phyloP scores from a whole-genome alignment of 2,329 filamentous ascomycete genomes.

The Aschersonia sp. region DNA sequence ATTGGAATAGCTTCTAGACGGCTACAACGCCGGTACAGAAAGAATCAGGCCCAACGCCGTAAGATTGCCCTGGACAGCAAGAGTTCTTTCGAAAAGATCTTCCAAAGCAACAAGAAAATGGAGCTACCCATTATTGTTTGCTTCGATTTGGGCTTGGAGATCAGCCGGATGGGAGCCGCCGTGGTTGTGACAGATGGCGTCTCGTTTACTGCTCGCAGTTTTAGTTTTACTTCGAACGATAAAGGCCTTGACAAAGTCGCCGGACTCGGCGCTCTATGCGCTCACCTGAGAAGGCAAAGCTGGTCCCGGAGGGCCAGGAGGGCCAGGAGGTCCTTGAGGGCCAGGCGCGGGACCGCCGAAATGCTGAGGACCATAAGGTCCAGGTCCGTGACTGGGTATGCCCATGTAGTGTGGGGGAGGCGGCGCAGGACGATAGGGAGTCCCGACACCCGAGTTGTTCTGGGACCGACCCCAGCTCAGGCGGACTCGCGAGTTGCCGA shows the following conservation, averaged over 20 bases:
- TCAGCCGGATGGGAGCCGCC: background rate
- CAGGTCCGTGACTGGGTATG: constrained; percentile 28
- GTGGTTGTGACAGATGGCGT: background rate
- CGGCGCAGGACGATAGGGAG: constrained; percentile 89
- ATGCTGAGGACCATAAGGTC: constrained; percentile 25
- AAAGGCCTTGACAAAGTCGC: too few species aligned
- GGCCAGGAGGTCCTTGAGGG: constrained; percentile 21
- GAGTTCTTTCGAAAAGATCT: too few species aligned
- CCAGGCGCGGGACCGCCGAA: constrained; percentile 20
- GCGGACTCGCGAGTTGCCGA: constrained; percentile 94
- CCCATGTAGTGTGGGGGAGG: constrained; percentile 41
- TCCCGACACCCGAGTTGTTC: constrained; percentile 98
- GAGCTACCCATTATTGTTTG: too few species aligned
- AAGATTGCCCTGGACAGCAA: constrained; percentile 10
- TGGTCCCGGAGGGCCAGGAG: constrained; percentile 20
- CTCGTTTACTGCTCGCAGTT: background rate
- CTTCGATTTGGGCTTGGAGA: too few species aligned
- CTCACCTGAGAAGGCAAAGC: constrained; percentile 25
- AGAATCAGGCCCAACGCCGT: constrained; percentile 15
- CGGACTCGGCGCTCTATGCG: constrained; percentile 1
- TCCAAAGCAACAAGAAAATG: too few species aligned
- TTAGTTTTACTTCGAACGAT: too few species aligned
- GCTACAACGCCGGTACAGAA: constrained; percentile 8
- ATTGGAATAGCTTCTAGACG: constrained; percentile 2
- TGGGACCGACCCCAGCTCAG: constrained; percentile 96